Evolutionary conservation across 495 filamentous ascomycete genomes (phyloP).

Genomic region (Neurospora tetrasperma): DNA sequence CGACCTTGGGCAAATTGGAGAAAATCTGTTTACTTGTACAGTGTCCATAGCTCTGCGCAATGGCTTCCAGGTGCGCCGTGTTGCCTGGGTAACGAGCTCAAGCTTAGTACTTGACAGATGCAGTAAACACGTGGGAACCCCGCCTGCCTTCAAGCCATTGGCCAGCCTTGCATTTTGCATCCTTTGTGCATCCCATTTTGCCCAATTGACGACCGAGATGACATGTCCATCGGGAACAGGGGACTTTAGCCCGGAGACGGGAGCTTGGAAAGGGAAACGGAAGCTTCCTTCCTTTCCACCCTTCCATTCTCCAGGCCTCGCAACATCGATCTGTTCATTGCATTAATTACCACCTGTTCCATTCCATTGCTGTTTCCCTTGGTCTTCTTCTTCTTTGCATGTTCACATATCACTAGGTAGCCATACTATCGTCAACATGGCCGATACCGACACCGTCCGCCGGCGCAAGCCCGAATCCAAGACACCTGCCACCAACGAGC

Average conservation of each 20-base stretch:
- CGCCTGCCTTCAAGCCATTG: background rate
- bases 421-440: conserved; percentile 10
- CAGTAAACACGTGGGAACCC: background rate
- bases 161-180: conserved; percentile 1
- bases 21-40: background rate
- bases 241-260: background rate
- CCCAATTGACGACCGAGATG: background rate
- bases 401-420: background rate
- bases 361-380: background rate
- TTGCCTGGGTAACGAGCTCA: background rate
- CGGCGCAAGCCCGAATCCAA: conserved; percentile 21
- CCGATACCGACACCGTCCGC: conserved; percentile 17
- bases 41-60: background rate
- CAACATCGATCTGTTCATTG: conserved; percentile 8
- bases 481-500: background rate
- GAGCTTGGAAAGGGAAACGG: background rate
- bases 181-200: background rate
- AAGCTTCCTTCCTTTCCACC: background rate
- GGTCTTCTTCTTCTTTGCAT: background rate
- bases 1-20: background rate
- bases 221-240: background rate
- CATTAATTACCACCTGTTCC: conserved; percentile 3
- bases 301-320: conserved; percentile 8
- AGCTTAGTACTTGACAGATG: background rate
- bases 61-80: background rate